Conservation (phyloP, 148 eudicot species). For the Hydrangea macrophylla region DNA sequence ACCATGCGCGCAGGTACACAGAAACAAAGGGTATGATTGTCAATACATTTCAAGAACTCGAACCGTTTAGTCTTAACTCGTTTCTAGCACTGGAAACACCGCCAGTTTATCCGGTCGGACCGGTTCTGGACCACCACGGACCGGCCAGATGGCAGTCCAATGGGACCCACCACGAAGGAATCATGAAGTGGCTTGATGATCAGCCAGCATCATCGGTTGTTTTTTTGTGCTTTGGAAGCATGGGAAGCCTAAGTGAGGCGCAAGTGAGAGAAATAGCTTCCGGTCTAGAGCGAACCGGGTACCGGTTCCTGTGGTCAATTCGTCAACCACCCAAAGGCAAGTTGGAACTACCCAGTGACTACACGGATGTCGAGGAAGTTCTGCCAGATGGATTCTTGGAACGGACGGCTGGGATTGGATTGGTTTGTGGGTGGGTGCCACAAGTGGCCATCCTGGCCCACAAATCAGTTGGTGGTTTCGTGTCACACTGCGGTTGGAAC, state of each 20-base stretch:
- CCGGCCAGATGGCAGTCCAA: background rate
- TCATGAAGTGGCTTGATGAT: slow-evolving; percentile 42
- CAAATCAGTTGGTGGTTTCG: slow-evolving; percentile 37
- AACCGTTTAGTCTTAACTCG: slow-evolving; percentile 21
- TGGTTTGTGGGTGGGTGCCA: slow-evolving; percentile 40
- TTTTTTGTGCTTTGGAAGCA: slow-evolving; percentile 60
- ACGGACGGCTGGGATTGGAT: slow-evolving; percentile 26
- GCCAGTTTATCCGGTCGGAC: slow-evolving; percentile 45
- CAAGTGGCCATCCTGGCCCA: slow-evolving; percentile 38
- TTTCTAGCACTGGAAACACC: slow-evolving; percentile 13
- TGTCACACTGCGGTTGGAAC: slow-evolving; percentile 64
- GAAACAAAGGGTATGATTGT: slow-evolving; percentile 40
- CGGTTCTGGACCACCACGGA: slow-evolving; percentile 25
- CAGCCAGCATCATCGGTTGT: slow-evolving; percentile 48
- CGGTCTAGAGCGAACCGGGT: slow-evolving; percentile 39
- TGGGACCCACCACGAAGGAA: slow-evolving; percentile 4
- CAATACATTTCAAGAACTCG: slow-evolving; percentile 42
- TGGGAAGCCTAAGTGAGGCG: slow-evolving; percentile 32
- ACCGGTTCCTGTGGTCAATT: slow-evolving; percentile 42
- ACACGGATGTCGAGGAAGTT: slow-evolving; percentile 6
- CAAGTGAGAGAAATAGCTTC: slow-evolving; percentile 53
- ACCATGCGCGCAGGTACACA: slow-evolving; percentile 13
- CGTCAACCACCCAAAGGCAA: slow-evolving; percentile 16
- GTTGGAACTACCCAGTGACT: slow-evolving; percentile 7
- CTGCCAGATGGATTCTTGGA: slow-evolving; percentile 43